phyloP scores from a whole-genome alignment of 257 asterid species.

The Craterostigma plantagineum region DNA sequence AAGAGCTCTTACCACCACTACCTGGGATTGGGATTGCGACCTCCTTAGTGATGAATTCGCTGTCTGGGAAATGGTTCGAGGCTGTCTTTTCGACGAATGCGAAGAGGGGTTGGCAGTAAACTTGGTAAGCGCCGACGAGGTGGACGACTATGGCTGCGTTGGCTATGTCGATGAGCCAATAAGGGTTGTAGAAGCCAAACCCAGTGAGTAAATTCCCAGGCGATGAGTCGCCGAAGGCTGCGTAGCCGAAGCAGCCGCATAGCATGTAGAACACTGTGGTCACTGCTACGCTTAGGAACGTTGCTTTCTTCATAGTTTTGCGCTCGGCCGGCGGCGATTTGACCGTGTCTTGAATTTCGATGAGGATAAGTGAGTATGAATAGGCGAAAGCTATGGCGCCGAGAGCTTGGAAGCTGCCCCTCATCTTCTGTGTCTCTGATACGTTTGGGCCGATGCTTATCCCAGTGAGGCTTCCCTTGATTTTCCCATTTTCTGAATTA shows the following conservation, averaged over 20 bases:
- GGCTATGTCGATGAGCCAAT: conserved; percentile 82
- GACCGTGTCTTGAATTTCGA: conserved; percentile 75
- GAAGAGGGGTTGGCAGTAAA: conserved; percentile 72
- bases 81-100: conserved; percentile 63
- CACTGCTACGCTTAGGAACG: conserved; percentile 41
- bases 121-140: conserved; percentile 81
- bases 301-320: conserved; percentile 75
- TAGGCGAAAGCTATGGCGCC: conserved; percentile 84
- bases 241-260: conserved; percentile 82
- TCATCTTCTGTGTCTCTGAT: conserved; percentile 38
- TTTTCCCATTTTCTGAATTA: conserved; percentile 32
- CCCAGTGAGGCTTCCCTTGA: conserved; percentile 63
- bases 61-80: conserved; percentile 24
- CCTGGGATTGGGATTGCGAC: conserved; percentile 29
- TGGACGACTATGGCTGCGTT: conserved; percentile 63
- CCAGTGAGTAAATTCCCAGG: conserved; percentile 85
- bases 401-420: conserved; percentile 71
- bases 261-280: conserved; percentile 86
- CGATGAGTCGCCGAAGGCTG: conserved; percentile 75
- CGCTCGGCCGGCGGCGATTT: conserved; percentile 65
- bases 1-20: conserved; percentile 16
- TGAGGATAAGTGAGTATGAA: conserved; percentile 63
- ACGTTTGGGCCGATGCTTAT: conserved; percentile 44
- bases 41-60: conserved; percentile 28
- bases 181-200: conserved; percentile 76